Base-by-base conservation (phyloP, 163 green algal species). In the Volvox carteri region DNA sequence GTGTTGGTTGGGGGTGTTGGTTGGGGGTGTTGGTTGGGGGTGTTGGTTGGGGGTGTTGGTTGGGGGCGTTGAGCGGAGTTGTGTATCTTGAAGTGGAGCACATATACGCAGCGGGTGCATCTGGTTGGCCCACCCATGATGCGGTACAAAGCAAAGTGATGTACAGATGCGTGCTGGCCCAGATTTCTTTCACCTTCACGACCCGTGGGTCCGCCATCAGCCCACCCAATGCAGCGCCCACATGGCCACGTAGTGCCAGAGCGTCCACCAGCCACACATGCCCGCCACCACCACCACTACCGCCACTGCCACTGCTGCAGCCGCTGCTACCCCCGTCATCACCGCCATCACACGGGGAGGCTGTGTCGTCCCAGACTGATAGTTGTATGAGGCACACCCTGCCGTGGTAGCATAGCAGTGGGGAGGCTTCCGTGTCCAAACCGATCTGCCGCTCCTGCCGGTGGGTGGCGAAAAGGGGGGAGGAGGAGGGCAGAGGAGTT, bases 321-420 rank as follows among this genome's bases (percentile, higher is more conserved):
- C 35, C 23, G 21, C 50, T 54, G 76, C 52, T 21, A 35, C 52
- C 35, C 9, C 54, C 39, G 50, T 30, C 75, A 41, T 7, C 54
- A 14, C 37, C n/a, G 52, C 52, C 54, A n/a, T 44, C n/a, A 30
- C 19, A n/a, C n/a, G n/a, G n/a, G n/a, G n/a, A n/a, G n/a, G n/a
- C n/a, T n/a, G n/a, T 42, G 41, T 42, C 18, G 35, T 65, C 78
- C n/a, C 52, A 91, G 4, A 92, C 98, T 28, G 95, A 97, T 21
- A 99, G 39, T 91, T 99, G 97, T 92, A 99, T 97, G 41, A 99
- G 92, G 93, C 97, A 99, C 35, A 94, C 95, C 91, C 99, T 98
- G 62, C 97, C 97, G 74, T 97, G 96, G 88, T 96, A 95, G 14
- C 91, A 92, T 35, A 91, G 84, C 48, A 90, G 68, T 6, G 84